Conservation (phyloP, 1,284 basidiomycete genomes). For the Heimioporus punctisporus region DNA sequence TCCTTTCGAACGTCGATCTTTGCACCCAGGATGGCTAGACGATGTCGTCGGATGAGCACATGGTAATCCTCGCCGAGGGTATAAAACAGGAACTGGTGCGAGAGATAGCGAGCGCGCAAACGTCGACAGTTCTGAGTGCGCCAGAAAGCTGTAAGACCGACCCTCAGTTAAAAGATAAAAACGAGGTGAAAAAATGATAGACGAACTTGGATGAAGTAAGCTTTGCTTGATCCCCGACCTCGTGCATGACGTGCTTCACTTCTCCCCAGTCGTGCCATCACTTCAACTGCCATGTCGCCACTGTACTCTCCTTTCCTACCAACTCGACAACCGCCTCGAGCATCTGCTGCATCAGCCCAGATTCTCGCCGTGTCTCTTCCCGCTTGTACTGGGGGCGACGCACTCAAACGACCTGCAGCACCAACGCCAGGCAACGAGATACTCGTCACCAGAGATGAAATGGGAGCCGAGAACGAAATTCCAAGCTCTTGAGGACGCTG, state of each 20-base stretch:
- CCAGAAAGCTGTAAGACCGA: constrained; percentile 52
- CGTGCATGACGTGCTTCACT: constrained; percentile 43
- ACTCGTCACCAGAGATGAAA: constrained; percentile 41
- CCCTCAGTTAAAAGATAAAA: not conserved
- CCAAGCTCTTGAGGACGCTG: constrained; percentile 31
- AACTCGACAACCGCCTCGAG: constrained; percentile 46
- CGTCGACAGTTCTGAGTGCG: constrained; percentile 82
- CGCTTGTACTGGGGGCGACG: constrained; percentile 14
- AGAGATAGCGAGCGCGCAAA: constrained; percentile 58
- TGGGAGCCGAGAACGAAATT: constrained; percentile 32
- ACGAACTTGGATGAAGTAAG: constrained; percentile 19
- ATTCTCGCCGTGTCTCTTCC: constrained; percentile 21
- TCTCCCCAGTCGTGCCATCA: constrained; percentile 56
- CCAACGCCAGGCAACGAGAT: constrained; percentile 48
- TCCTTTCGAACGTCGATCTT: constrained; percentile 74
- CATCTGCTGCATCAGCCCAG: constrained; percentile 36
- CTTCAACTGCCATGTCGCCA: constrained; percentile 71
- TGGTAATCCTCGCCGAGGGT: constrained; percentile 80
- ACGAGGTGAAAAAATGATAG: too few species aligned
- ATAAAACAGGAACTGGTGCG: constrained; percentile 68
- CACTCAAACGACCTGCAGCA: constrained; percentile 33
- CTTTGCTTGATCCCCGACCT: constrained; percentile 11
- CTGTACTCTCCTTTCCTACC: constrained; percentile 49
- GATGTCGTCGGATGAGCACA: constrained; percentile 69
- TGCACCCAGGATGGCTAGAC: constrained; percentile 58